These are phyloP conservation scores for Backusella morwellensis DNA, from an alignment of 192 early-diverging fungal species.

Conservation along the genomic window DNA sequence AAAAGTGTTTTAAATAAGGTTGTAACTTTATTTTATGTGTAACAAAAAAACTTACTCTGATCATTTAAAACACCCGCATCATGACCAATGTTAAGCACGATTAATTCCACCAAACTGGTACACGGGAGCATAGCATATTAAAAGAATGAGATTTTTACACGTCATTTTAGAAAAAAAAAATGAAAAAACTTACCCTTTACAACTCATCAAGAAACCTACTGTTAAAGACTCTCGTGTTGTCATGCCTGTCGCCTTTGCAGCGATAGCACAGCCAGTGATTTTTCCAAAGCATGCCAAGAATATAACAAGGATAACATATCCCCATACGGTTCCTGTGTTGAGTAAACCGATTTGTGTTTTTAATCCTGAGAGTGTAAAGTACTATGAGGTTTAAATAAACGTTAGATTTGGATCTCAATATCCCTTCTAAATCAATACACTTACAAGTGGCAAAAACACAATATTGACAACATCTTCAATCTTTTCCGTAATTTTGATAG, in stretches of 20 bases:
- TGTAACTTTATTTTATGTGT: neutral
- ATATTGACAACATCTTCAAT: constrained; percentile 89
- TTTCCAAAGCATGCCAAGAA: constrained; percentile 82
- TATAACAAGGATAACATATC: constrained; percentile 72
- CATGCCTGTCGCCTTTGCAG: constrained; percentile 68
- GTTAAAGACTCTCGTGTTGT: constrained; percentile 82
- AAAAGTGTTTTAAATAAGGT: neutral
- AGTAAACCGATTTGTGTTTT: constrained; percentile 84
- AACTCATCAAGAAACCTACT: constrained; percentile 92
- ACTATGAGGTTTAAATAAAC: constrained; percentile 37
- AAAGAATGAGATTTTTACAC: too few relatives aligned
- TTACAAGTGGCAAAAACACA: constrained; percentile 84
- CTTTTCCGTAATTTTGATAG: constrained; percentile 85
- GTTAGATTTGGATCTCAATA: neutral
- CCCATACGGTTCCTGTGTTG: constrained; percentile 71
- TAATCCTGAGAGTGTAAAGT: constrained; percentile 91
- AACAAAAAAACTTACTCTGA: constrained; percentile 18
- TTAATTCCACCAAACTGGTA: constrained; percentile 84
- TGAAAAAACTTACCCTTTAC: constrained; percentile 69
- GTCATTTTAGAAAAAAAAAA: too few relatives aligned
- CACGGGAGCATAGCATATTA: too few relatives aligned
- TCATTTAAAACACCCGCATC: constrained; percentile 81
- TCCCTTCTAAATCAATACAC: neutral
- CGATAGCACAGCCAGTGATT: constrained; percentile 72
- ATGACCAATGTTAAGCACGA: constrained; percentile 93